Evolutionary conservation across 176 grass and related monocot genomes (phyloP), one percentile per base, ranked within the genome.

Genomic region (Secale cereale): DNA sequence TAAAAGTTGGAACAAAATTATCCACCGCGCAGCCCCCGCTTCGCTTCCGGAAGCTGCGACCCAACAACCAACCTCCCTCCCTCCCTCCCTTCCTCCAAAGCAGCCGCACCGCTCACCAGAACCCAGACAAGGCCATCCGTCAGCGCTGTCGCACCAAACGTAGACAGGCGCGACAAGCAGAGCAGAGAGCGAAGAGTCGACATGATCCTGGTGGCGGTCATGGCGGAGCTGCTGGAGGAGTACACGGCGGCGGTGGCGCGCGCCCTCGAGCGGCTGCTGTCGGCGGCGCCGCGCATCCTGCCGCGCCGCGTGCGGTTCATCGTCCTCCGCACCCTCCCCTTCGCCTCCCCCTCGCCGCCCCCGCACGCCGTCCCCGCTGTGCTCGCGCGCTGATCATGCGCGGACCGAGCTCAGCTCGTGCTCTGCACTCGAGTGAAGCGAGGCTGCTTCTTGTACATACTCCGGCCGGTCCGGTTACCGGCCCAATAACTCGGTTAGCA

Each of bases 121-220:
- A 77, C 50, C 30, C 39, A 65, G 6, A 52, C 48, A 13, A 1
- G 6, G n/a, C n/a, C n/a, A n/a, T n/a, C 12, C 22, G 40, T 17
- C 59, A 70, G 22, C 32, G 66, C 10, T 6, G 6, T 19, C 48
- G 19, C 48, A 52, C 16, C 48, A 19, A 7, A 52, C 46, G 4
- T 5, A 19, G 1, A 65, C 48, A 36, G 48, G 14, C 77, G 59
- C 20, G 1, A 48, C 4, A 1, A 19, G 48, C 48, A 7, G 48
- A 11, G 6, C 3, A 40, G 1, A 6, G 17, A 8, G 39, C 11
- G 4, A 1, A 70, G 20, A 20, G 16, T 17, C n/a, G 35, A 10
- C 59, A 90, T 93, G 91, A 93, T 93, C 70, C 78, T 93, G 19
- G 82, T 90, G 68, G 82, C 82, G 12, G 43, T 88, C 78, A 73